Evolutionary conservation across 768 basidiomycete genomes (phyloP), one percentile per base, ranked within the genome.

Genomic region (Termitomyces eurrhizus): DNA sequence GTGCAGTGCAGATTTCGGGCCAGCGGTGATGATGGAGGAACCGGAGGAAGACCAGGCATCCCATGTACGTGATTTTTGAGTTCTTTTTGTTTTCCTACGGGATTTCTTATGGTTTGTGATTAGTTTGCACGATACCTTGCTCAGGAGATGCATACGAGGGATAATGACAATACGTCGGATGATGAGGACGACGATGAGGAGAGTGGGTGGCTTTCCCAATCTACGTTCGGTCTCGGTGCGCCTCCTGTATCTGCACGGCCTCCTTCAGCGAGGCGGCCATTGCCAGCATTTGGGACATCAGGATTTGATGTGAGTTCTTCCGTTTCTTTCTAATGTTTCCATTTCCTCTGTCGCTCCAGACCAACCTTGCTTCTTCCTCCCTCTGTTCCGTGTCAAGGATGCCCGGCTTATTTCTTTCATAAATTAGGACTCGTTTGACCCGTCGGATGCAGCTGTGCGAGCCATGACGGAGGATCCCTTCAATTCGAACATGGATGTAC

Each of bases 101-200:
- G 49, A 1, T n/a, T 26, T 29, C 45, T 49, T 57, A 60, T 62
- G 11, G 26, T n/a, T 39, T 62, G 56, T 50, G 37, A 32, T 44
- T 49, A 94, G 92, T 94, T 95, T 72, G 88, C 90, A 18, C 80
- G 85, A 35, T 94, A 93, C 68, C 78, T 92, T 35, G 84, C 85
- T 6, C 84, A 88, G 62, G 89, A 92, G 67, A 87, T 92, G 65
- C 83, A 85, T 59, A 75, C 84, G 0, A 76, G 82, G 29, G 87
- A 88, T 55, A 80, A 80, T 52, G 87, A 87, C 58, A 80, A 81
- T 53, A 80, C 73, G 71, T 68, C 83, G 61, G 70, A 78, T 51
- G 78, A 80, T 29, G 86, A 90, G 54, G 89, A 90, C 52, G 90
- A 90, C 16, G 89, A 91, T 18, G 89, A 90, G 18, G 90, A 90